phyloP scores from a whole-genome alignment of 2,329 filamentous ascomycete species.

The Grosmannia penicillata region DNA sequence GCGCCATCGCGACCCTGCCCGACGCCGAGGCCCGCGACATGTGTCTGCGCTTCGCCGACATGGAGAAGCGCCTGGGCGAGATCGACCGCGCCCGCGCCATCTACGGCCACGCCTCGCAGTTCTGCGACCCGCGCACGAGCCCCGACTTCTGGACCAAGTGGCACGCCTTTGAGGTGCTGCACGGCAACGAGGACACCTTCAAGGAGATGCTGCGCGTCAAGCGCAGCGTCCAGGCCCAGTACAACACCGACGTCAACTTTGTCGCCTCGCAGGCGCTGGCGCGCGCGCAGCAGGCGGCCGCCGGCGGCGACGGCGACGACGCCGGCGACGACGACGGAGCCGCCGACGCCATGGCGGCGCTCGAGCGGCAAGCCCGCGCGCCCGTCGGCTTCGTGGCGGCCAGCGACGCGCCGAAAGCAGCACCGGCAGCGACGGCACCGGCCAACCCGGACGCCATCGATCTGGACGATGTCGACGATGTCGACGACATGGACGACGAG shows the following conservation, averaged over 20 bases:
- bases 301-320: slow-evolving; percentile 24
- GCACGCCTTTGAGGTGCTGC: slow-evolving; percentile 94
- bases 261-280: slow-evolving; percentile 92
- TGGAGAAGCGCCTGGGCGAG: slow-evolving; percentile 39
- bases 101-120: slow-evolving; percentile 92
- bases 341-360: slow-evolving; percentile 73
- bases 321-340: slow-evolving; percentile 30
- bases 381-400: slow-evolving; percentile 86
- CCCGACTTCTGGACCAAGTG: slow-evolving; percentile 90
- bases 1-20: slow-evolving; percentile 83
- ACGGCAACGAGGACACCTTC: slow-evolving; percentile 98
- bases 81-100: slow-evolving; percentile 88
- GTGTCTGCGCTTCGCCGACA: slow-evolving; percentile 90
- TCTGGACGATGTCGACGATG: slow-evolving; percentile 56
- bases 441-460: slow-evolving; percentile 79
- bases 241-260: slow-evolving; percentile 97
- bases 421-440: slow-evolving; percentile 24
- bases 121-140: slow-evolving; percentile 86
- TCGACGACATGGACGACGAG: slow-evolving; percentile 52
- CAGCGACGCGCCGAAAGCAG: slow-evolving; percentile 47
- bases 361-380: slow-evolving; percentile 78
- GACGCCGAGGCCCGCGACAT: slow-evolving; percentile 90
- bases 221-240: slow-evolving; percentile 90
- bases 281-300: slow-evolving; percentile 44
- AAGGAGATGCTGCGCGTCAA: slow-evolving; percentile 99